Conservation (phyloP, 2,329 filamentous ascomycete species). For the Fusarium oligoseptatum region DNA sequence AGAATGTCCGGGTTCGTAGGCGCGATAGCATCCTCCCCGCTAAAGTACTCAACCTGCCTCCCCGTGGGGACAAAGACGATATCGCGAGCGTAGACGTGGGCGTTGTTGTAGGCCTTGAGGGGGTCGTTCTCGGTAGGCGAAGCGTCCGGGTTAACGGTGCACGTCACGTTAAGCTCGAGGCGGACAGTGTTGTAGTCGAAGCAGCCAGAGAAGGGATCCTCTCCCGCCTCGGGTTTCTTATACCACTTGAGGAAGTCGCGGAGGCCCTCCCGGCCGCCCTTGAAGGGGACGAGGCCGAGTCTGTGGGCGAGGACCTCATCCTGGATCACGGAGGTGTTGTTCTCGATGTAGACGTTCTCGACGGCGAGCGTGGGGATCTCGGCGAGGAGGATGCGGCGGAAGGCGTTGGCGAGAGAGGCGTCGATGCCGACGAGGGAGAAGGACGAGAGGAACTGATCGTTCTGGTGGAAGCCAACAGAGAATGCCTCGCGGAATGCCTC, state of each 20-base stretch:
- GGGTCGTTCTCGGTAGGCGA: conserved; percentile 82
- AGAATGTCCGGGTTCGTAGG: conserved; percentile 93
- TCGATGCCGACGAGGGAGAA: conserved; percentile 96
- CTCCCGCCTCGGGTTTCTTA: conserved; percentile 75
- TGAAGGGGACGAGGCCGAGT: conserved; percentile 90
- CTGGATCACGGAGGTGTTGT: conserved; percentile 98
- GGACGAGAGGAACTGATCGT: conserved; percentile 79
- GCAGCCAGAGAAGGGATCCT: conserved; percentile 70
- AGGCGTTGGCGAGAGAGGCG: conserved; percentile 94
- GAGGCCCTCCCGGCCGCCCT: conserved; percentile 81
- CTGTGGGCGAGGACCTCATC: conserved; percentile 95
- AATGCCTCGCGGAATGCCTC: conserved; percentile 79
- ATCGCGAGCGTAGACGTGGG: conserved; percentile 84
- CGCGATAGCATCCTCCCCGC: conserved; percentile 75
- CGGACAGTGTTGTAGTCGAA: conserved; percentile 91
- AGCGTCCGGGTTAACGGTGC: conserved; percentile 82
- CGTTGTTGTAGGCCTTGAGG: conserved; percentile 85
- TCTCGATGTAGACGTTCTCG: conserved; percentile 91
- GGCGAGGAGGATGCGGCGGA: conserved; percentile 93
- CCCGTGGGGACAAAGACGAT: conserved; percentile 83
- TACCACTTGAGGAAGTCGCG: conserved; percentile 85
- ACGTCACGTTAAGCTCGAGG: conserved; percentile 81
- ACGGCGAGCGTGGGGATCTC: conserved; percentile 96
- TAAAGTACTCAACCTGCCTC: conserved; percentile 77
- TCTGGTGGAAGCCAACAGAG: conserved; percentile 85